These are phyloP conservation scores for Calamus simplicifolius DNA, from an alignment of 176 grass and related monocot species.

Conservation along the genomic window DNA sequence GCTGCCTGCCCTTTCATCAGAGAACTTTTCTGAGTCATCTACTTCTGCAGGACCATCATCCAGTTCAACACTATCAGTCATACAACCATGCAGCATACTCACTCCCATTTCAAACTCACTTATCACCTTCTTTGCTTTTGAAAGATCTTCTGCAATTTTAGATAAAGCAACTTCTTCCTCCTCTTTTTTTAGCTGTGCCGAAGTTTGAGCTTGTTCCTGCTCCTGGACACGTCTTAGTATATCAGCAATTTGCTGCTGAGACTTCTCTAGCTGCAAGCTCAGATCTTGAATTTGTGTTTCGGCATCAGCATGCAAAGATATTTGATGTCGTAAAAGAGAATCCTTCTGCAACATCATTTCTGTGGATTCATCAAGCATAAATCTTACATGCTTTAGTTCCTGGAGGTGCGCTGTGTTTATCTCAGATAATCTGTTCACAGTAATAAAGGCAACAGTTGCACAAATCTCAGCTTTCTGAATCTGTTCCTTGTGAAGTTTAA, in stretches of 20 bases:
- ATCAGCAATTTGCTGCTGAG: conserved; percentile 32
- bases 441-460: conserved; percentile 21
- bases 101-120: conserved; percentile 37
- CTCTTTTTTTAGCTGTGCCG: conserved; percentile 45
- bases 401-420: conserved; percentile 19
- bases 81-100: conserved; percentile 26
- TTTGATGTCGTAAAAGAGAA: conserved; percentile 32
- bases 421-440: conserved; percentile 11
- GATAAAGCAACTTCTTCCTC: conserved; percentile 39
- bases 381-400: conserved; percentile 27
- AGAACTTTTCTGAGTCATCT: background rate
- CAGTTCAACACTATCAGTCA: conserved; percentile 20
- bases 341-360: conserved; percentile 49
- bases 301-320: conserved; percentile 36
- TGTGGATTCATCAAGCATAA: conserved; percentile 51
- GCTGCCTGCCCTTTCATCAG: conserved; percentile 32
- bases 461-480: conserved; percentile 9
- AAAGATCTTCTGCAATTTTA: conserved; percentile 39
- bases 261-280: conserved; percentile 37
- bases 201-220: conserved; percentile 10
- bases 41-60: background rate
- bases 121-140: conserved; percentile 51
- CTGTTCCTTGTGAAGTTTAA: conserved; percentile 12
- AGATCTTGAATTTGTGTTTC: conserved; percentile 31
- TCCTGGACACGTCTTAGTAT: conserved; percentile 35